Conservation (phyloP, 78 protist species). For the Ministeria vibrans region DNA sequence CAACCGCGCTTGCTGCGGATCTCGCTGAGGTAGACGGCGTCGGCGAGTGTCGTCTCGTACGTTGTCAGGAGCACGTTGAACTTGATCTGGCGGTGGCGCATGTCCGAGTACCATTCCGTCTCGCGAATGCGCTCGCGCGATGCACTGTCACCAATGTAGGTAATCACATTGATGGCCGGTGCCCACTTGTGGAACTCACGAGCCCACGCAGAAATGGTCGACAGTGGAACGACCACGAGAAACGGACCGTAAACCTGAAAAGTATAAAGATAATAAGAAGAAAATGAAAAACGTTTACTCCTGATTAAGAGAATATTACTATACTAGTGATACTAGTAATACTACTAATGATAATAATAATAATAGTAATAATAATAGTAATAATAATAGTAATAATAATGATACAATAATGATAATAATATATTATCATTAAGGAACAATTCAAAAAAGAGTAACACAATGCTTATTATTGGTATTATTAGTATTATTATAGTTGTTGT, state of each 20-base stretch:
- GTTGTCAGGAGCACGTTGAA: slow-evolving; percentile 72
- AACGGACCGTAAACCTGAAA: slow-evolving; percentile 78
- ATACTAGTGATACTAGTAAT: slow-evolving; percentile 5
- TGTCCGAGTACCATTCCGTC: neutral
- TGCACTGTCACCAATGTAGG: slow-evolving; percentile 66
- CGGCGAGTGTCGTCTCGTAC: slow-evolving; percentile 49
- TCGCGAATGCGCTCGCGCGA: slow-evolving; percentile 10
- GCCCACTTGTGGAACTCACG: slow-evolving; percentile 85
- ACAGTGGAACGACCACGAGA: slow-evolving; percentile 87
- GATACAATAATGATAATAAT: too few species aligned
- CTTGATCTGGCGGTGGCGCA: slow-evolving; percentile 9
- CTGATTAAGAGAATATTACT: slow-evolving; percentile 54
- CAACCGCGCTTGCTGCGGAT: slow-evolving; percentile 27
- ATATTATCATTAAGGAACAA: too few species aligned
- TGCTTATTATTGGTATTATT: too few species aligned
- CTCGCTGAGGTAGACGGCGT: slow-evolving; percentile 35
- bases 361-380: neutral
- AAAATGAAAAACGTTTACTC: slow-evolving; percentile 32
- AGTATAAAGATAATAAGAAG: slow-evolving; percentile 44
- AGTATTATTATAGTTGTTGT: too few species aligned
- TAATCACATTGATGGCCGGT: slow-evolving; percentile 41
- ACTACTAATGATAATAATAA: too few species aligned
- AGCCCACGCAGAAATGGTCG: slow-evolving; percentile 83
- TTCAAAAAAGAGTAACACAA: too few species aligned
- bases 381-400: too few species aligned